Base-by-base conservation (phyloP, 2,329 filamentous ascomycete species). In the Tympanopsis confertula region DNA sequence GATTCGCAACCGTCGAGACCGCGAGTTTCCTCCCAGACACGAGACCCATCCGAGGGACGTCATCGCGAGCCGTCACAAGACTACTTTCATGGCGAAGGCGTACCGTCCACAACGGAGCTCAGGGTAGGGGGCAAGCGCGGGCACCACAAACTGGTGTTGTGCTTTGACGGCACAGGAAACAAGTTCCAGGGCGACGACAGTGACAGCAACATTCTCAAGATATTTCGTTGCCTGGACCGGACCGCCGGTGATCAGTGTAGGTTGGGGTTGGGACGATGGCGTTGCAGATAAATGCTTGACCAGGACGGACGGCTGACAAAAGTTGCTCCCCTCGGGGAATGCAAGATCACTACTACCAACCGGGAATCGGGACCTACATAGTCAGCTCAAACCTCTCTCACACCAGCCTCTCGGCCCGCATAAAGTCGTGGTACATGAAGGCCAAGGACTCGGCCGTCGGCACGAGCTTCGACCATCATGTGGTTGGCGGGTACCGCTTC, bases 401-500 rank as follows among this genome's bases (percentile, higher is more conserved):
- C 45, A 80, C 71, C 0, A 67, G 73, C 10, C 48, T 65, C 0
- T 53, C 67, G 17, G 70, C 74, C 5, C 69, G 74, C 13, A 48
- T 83, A 40, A 70, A 69, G 43, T 79, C 75, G 5, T 83, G 77
- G 74, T 82, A 79, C 49, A n/a, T 68, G 32, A 84, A 85, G 47
- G 77, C 81, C 42, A 86, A 86, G 47, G 85, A 91, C 54, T 84
- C 81, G 3, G 85, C 84, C 7, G 58, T 93, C 42, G 86, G 86
- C 2, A 82, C 81, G 0, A 86, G 80, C 0, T 89, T 93, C 45
- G 83, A 82, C 46, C 71, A 86, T 40, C 85, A 91, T 58, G 85
- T 91, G 10, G 83, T 91, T 47, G 84, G 79, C 5, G 85, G 83
- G 1, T 91, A 91, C 57, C 77, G 78, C 39, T 86, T 88, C 53